A percentile compares a stretch with the other conserved stretches of the same genome.
These are phyloP conservation scores for Ascomycota sp. DNA, from an alignment of 2,329 filamentous ascomycete species.

Conservation along the genomic window DNA sequence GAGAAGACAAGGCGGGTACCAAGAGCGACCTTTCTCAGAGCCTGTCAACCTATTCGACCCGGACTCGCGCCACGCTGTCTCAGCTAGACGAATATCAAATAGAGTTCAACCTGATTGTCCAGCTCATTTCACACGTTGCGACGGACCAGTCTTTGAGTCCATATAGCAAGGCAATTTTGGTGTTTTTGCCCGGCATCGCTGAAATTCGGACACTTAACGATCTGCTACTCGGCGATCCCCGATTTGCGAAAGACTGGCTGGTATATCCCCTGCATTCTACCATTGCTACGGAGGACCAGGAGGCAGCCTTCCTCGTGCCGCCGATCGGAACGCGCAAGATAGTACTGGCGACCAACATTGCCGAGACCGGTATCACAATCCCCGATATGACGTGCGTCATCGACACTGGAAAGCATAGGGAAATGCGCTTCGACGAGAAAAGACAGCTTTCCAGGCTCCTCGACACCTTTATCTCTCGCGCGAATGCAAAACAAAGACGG, in stretches of 20 bases:
- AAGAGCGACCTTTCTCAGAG: conserved; percentile 40
- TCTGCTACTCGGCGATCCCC: conserved; percentile 54
- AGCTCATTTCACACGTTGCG: conserved; percentile 58
- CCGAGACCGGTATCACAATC: conserved; percentile 95
- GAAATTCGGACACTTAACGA: conserved; percentile 84
- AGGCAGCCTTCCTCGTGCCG: conserved; percentile 75
- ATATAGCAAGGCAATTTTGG: conserved; percentile 80
- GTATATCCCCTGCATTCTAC: conserved; percentile 83
- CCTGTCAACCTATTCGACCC: conserved; percentile 51
- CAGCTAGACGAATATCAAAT: conserved; percentile 82
- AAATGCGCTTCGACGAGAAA: conserved; percentile 91
- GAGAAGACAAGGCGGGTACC: conserved; percentile 26
- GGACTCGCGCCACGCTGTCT: conserved; percentile 54
- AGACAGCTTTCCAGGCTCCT: conserved; percentile 77
- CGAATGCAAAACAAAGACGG: conserved; percentile 86
- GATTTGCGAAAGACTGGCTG: conserved; percentile 60
- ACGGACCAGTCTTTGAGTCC: conserved; percentile 40
- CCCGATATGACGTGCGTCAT: conserved; percentile 95
- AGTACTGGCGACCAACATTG: conserved; percentile 92
- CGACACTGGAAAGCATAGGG: conserved; percentile 89
- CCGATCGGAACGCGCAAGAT: conserved; percentile 74
- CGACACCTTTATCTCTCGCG: conserved; percentile 85
- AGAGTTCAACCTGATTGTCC: conserved; percentile 69
- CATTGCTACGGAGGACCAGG: conserved; percentile 90
- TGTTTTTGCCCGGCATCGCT: conserved; percentile 86